Evolutionary conservation across 305 asterid species (phyloP), one percentile per base, ranked within the genome.

Genomic region (Coffea humblotiana): DNA sequence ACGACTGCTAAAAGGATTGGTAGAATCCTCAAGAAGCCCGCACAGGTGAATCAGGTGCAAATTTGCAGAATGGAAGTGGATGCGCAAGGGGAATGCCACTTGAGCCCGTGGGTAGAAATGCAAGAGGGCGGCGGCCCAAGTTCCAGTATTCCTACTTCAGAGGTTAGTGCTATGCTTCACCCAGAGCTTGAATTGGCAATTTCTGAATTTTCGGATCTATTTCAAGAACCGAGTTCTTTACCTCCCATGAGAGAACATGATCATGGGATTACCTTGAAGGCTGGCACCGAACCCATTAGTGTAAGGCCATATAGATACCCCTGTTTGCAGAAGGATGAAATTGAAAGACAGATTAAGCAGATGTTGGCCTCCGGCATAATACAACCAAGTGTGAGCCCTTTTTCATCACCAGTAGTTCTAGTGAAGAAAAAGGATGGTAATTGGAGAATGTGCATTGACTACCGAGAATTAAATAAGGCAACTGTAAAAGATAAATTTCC

Each of bases 371-470:
- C 43, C 2, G 43, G 43, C 5, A 37, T 37, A 3, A 37, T 37
- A 37, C 43, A 37, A 4, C 43, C 43, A 37, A 68, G 49, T 37
- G 7, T 6, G 2, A 68, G 72, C 11, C 32, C 75, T 1, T 71
- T 43, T 3, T 71, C 40, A 0, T 71, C 37, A 0, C 27, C 58
- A 11, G 23, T 40, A 2, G 1, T 71, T 19, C 13, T 71, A 3
- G 27, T 70, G 2, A 49, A 23, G 15, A 49, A 21, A 0, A 63
- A 76, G 32, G 72, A 76, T 32, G 23, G 52, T 0, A 12, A 27
- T 14, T 74, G 68, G 69, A 61, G 51, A 8, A 51, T 74, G 45
- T 56, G 78, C 19, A 23, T 74, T 6, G 68, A 74, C 8, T 74
- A 29, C 9, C 52, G 4, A 2, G 5, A 18, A 0, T 5, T 54